Evolutionary conservation across 108 stramenopile genomes (phyloP).

Genomic region (Nitzschia sp.): DNA sequence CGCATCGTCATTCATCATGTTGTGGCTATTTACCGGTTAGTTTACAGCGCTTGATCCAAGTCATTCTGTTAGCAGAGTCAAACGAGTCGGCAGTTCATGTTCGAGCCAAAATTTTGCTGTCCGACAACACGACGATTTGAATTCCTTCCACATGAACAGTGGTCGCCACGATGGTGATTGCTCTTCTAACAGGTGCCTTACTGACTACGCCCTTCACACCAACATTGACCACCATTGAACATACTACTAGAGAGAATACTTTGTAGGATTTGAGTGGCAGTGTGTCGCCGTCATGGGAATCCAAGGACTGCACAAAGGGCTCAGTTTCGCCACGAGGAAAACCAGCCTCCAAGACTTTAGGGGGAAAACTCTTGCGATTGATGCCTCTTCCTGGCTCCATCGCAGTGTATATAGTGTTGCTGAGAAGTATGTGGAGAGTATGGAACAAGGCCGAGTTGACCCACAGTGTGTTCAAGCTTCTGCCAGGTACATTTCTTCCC

Average conservation of each 20-base stretch:
- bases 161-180: too few relatives aligned
- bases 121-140: too few relatives aligned
- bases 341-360: conserved; percentile 66
- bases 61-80: too few relatives aligned
- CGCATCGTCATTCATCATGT: too few relatives aligned
- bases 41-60: too few relatives aligned
- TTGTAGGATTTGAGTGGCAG: background rate
- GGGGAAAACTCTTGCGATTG: conserved; percentile 63
- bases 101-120: too few relatives aligned
- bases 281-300: conserved; percentile 64
- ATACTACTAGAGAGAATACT: background rate
- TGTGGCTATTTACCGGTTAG: too few relatives aligned
- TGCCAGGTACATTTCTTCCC: conserved; percentile 54
- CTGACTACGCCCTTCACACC: too few relatives aligned
- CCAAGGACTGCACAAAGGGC: conserved; percentile 69
- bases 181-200: too few relatives aligned
- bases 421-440: conserved; percentile 66
- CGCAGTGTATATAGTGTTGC: conserved; percentile 81
- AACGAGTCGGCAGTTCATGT: too few relatives aligned
- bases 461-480: conserved; percentile 49
- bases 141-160: too few relatives aligned
- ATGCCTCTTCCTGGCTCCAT: conserved; percentile 86
- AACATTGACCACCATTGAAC: background rate
- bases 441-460: conserved; percentile 46
- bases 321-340: conserved; percentile 41